Conservation (phyloP, 1,139 yeast species). For the Kurtzmaniella natalensis region DNA sequence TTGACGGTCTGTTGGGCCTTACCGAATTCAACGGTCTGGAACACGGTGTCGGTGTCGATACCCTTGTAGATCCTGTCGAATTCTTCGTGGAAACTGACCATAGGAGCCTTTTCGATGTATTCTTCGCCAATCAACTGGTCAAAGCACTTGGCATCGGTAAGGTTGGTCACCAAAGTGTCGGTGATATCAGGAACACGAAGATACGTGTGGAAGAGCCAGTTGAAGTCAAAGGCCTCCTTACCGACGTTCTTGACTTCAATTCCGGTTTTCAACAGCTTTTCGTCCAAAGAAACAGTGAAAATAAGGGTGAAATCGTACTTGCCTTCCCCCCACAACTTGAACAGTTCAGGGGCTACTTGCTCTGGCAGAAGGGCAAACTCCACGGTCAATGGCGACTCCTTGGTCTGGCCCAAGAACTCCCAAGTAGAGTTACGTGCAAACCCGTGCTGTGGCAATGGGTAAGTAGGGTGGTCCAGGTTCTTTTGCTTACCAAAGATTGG, state of each 20-base stretch:
- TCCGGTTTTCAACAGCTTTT: slow-evolving; percentile 54
- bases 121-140: slow-evolving; percentile 68
- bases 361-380: slow-evolving; percentile 92
- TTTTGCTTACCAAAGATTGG: slow-evolving; percentile 83
- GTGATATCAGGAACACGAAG: slow-evolving; percentile 70
- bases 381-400: slow-evolving; percentile 53
- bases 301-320: slow-evolving; percentile 71
- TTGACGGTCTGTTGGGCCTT: slow-evolving; percentile 62
- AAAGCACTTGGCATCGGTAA: slow-evolving; percentile 63
- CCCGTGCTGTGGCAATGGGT: slow-evolving; percentile 85
- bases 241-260: slow-evolving; percentile 78
- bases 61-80: slow-evolving; percentile 77
- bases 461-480: slow-evolving; percentile 34
- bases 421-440: slow-evolving; percentile 85
- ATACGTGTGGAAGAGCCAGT: slow-evolving; percentile 96
- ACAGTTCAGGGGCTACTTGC: slow-evolving; percentile 64
- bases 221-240: slow-evolving; percentile 64
- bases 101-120: slow-evolving; percentile 69
- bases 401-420: slow-evolving; percentile 88
- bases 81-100: slow-evolving; percentile 70
- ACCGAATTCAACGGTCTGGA: slow-evolving; percentile 67
- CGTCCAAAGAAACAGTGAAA: slow-evolving; percentile 56
- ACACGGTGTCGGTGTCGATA: slow-evolving; percentile 48
- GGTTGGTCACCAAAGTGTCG: slow-evolving; percentile 70
- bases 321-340: slow-evolving; percentile 44